A percentile compares a stretch with the other conserved stretches of the same genome.
These are phyloP conservation scores for Candida palmyrensis DNA, from an alignment of 805 yeast species.

Conservation along the genomic window DNA sequence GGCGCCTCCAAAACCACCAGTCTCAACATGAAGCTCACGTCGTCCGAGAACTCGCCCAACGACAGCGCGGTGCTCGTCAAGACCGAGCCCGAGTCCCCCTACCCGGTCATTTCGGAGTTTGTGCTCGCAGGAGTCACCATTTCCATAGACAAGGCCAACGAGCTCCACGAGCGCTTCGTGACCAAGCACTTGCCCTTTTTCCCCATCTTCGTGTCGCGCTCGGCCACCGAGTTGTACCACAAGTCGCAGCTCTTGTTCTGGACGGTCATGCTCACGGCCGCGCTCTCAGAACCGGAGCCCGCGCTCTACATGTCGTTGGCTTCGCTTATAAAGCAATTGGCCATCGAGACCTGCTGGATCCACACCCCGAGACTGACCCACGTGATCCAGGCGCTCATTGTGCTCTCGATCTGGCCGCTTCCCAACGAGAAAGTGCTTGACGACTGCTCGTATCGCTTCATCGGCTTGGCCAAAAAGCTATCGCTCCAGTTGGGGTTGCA, in stretches of 20 bases:
- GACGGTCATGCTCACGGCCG: constrained; percentile 85
- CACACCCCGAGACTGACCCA: constrained; percentile 91
- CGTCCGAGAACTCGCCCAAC: constrained; percentile 2
- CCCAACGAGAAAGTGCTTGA: constrained; percentile 91
- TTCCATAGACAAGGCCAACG: constrained; percentile 61
- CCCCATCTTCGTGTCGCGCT: constrained; percentile 69
- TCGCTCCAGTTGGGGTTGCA: constrained; percentile 87
- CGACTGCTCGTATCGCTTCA: constrained; percentile 85
- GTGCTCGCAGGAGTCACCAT: constrained; percentile 71
- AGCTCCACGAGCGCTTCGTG: constrained; percentile 67
- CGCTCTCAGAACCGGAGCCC: constrained; percentile 84
- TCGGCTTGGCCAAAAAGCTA: constrained; percentile 78
- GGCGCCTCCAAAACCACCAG: not conserved
- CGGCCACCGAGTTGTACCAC: constrained; percentile 71
- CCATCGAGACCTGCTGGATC: constrained; percentile 90
- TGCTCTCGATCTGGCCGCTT: constrained; percentile 86
- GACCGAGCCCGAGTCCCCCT: not conserved
- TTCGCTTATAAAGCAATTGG: constrained; percentile 75
- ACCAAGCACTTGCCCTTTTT: constrained; percentile 65
- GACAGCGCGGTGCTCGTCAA: not conserved
- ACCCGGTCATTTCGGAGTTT: constrained; percentile 50
- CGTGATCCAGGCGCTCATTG: constrained; percentile 82
- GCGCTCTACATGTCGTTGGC: constrained; percentile 70
- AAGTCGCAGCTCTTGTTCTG: constrained; percentile 85
- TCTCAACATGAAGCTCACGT: not conserved